Evolutionary conservation across 352 stramenopile genomes (phyloP).

Genomic region (Globisporangium megalacanthum): DNA sequence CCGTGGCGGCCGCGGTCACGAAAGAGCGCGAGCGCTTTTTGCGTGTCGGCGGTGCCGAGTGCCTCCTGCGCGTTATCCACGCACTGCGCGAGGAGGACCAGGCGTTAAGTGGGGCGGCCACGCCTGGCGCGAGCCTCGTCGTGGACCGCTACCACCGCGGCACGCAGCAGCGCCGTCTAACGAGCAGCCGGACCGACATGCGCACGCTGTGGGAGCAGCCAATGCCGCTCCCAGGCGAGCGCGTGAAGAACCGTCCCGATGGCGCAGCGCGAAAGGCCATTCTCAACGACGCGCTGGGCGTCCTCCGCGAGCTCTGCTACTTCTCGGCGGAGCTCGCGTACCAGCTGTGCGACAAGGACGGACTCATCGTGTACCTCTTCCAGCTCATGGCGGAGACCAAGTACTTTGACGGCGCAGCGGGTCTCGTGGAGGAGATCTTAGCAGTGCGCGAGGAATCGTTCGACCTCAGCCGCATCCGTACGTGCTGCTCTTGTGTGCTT

Average conservation of each 20-base stretch:
- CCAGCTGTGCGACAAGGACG: slow-evolving; percentile 75
- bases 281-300: slow-evolving; percentile 70
- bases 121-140: slow-evolving; percentile 26
- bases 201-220: slow-evolving; percentile 53
- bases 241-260: slow-evolving; percentile 38
- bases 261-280: slow-evolving; percentile 43
- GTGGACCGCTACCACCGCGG: slow-evolving; percentile 22
- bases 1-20: slow-evolving; percentile 27
- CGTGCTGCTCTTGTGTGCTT: slow-evolving; percentile 25
- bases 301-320: slow-evolving; percentile 82
- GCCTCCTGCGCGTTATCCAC: slow-evolving; percentile 67
- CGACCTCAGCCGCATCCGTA: slow-evolving; percentile 76
- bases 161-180: slow-evolving; percentile 20
- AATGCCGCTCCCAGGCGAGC: slow-evolving; percentile 22
- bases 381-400: slow-evolving; percentile 85
- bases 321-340: slow-evolving; percentile 61
- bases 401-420: slow-evolving; percentile 89
- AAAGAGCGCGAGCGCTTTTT: slow-evolving; percentile 67
- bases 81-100: slow-evolving; percentile 54
- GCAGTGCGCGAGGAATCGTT: slow-evolving; percentile 77
- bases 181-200: slow-evolving; percentile 40
- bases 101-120: slow-evolving; percentile 3
- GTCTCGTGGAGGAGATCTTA: slow-evolving; percentile 92
- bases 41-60: slow-evolving; percentile 64
- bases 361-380: slow-evolving; percentile 92